Base-by-base conservation (phyloP, 306 rosid genomes). In the Trifolium fragiferum region DNA sequence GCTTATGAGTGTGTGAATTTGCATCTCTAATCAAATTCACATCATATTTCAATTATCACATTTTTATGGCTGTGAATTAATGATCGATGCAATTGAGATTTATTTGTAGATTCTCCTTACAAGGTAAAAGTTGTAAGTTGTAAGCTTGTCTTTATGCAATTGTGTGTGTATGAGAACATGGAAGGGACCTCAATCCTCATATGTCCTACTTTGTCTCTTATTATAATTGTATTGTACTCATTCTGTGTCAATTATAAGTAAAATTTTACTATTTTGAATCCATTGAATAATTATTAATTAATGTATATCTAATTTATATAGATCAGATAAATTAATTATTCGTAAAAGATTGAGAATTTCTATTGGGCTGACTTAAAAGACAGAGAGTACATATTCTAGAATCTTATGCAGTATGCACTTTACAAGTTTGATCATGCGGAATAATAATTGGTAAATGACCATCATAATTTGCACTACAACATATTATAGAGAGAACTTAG, bases 371-470 rank as follows among this genome's bases (percentile, higher is more conserved):
- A 59, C 40, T 57, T 59, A 70, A 70, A 58, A 60, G 32, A 21
- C 18, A 20, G 9, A 37, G 50, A 13, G 60, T 55, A 41, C 50
- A 60, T 13, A 61, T 61, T 68, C 75, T 33, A 25, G 80, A 72
- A 78, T 82, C 73, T 16, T 82, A 20, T 47, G 27, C 76, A 61
- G 20, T 82, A 20, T 47, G 30, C 76, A 62, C 67, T 77, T 77
- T 47, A 49, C 59, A 25, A 18, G 57, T 25, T 41, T 68, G 75
- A 35, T 66, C 70, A 73, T 35, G 18, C 41, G 8, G 64, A 55
- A 79, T 65, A 57, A 21, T 21, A 37, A 73, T 68, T 66, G 66
- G 18, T 15, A 35, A 79, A 57, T 46, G 19, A 58, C 58, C 43
- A 35, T 44, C 38, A 19, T 0, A 57, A 30, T 32, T 59, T 59